A percentile compares a stretch with the other conserved stretches of the same genome.
These are phyloP conservation scores for Andrographis paniculata DNA, from an alignment of 305 asterid species.

Conservation along the genomic window DNA sequence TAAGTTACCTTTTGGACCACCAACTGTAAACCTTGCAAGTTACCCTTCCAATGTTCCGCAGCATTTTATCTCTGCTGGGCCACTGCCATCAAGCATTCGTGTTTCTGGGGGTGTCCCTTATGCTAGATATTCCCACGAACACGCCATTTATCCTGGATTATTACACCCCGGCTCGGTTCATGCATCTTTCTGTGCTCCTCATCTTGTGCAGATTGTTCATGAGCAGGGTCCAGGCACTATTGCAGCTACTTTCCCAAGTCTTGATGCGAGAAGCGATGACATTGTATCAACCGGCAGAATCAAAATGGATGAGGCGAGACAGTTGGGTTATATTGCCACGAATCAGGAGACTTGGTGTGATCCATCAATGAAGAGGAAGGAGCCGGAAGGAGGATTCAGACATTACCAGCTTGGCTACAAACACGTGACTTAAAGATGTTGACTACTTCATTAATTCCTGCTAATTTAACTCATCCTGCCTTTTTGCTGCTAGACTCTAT, in stretches of 20 bases:
- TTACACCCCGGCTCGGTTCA: constrained; percentile 17
- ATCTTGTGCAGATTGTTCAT: constrained; percentile 19
- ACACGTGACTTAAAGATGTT: too few species aligned
- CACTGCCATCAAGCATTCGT: constrained; percentile 10
- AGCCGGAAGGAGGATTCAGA: constrained; percentile 43
- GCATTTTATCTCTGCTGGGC: constrained; percentile 18
- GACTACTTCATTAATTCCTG: too few species aligned
- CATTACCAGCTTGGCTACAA: constrained; percentile 33
- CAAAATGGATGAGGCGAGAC: constrained; percentile 24
- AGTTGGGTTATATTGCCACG: constrained; percentile 23
- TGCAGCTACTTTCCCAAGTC: constrained; percentile 11
- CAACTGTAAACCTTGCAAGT: constrained; percentile 28
- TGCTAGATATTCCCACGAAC: constrained; percentile 22
- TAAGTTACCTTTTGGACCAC: constrained; percentile 23
- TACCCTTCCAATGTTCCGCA: constrained; percentile 26
- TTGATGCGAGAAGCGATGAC: constrained; percentile 21
- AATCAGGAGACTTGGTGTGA: constrained; percentile 30
- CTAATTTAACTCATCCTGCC: too few species aligned
- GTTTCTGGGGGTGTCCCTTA: constrained; percentile 20
- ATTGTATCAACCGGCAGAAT: constrained; percentile 21
- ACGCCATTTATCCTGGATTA: constrained; percentile 16
- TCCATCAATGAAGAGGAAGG: constrained; percentile 41
- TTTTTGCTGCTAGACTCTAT: too few species aligned
- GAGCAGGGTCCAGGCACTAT: constrained; percentile 17
- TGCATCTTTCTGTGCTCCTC: constrained; percentile 19